Evolutionary conservation across 306 rosid species (phyloP), one percentile per base, ranked within the genome.

Genomic region (Morella rubra): DNA sequence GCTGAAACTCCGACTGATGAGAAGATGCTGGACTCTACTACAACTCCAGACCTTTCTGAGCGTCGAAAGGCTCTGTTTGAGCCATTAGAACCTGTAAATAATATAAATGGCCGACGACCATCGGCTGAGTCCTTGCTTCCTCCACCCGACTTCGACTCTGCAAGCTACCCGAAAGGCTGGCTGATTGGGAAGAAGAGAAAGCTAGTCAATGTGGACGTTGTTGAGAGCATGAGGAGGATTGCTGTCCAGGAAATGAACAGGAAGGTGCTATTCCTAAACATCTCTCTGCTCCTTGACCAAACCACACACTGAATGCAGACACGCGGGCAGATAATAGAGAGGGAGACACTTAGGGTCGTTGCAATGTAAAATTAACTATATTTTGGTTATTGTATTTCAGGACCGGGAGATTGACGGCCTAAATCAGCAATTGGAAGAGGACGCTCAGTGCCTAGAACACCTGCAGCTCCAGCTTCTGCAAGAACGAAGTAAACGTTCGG

Each of bases 231-330:
- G 99, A 51, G 97, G 73, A 87, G 92, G 85, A 96, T 96, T 70
- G 99, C 98, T 13, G 32, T 96, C 76, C 99, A 89, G 74, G 99
- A 96, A 87, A 95, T 95, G 99, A 95, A 95, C 79, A 83, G 99
- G 88, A 92, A 95, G 98, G 99, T 92, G 58, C 44, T 20, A 76
- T 76, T 60, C 74, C 82, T 52, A 65, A 40, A 75, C 72, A 73
- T 37, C 74, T 15, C 4, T n/a, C 40, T 13, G n/a, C 5, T 7
- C 7, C 16, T 6, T 8, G 14, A 42, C 1, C 1, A 12, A 41
- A 42, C 40, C 70, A 41, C 46, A 16, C 10, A 64, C 69, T 9
- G 51, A n/a, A 24, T 46, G 8, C 6, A 62, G 10, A 40, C 3
- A 64, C 70, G 41, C 46, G 18, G 7, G 3, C 41, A 4, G 41